These are phyloP conservation scores for Mycena haematopus DNA, from an alignment of 768 basidiomycete species.

Conservation along the genomic window DNA sequence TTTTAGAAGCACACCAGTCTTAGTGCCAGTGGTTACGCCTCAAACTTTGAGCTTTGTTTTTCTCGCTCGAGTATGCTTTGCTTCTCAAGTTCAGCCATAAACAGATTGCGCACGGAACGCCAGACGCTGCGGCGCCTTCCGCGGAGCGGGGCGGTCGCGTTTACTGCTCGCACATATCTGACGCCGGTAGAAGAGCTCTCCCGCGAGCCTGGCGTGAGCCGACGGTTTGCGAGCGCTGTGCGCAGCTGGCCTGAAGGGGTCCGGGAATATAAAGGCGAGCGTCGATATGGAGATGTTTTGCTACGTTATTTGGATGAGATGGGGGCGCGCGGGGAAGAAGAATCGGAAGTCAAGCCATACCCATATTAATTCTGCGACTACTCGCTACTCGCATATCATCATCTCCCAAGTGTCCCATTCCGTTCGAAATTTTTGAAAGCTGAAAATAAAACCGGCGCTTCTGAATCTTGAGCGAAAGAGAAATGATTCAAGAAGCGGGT, in stretches of 20 bases:
- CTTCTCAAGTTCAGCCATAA: too few relatives aligned
- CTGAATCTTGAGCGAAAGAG: too few relatives aligned
- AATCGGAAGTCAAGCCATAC: constrained; percentile 17
- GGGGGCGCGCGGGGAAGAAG: constrained; percentile 7
- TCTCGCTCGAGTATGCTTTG: too few relatives aligned
- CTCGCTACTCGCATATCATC: too few relatives aligned
- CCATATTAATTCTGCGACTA: too few relatives aligned
- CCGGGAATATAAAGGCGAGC: constrained; percentile 51
- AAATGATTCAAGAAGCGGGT: too few relatives aligned
- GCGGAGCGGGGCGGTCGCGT: constrained; percentile 66
- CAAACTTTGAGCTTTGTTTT: constrained; percentile 46
- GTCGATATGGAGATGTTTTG: constrained; percentile 40
- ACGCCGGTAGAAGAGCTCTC: constrained; percentile 58
- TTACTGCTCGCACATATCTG: constrained; percentile 73
- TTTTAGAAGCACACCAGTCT: constrained; percentile 28
- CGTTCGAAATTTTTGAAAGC: too few relatives aligned
- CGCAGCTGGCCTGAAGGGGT: constrained; percentile 72
- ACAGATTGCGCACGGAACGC: constrained; percentile 59
- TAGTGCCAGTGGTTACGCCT: constrained; percentile 42
- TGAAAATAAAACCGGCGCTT: too few relatives aligned
- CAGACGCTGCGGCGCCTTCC: constrained; percentile 72
- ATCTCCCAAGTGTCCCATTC: too few relatives aligned
- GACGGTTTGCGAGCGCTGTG: constrained; percentile 66
- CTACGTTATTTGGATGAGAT: constrained; percentile 46
- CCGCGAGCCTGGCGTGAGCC: constrained; percentile 63